Percentiles rank a stretch among this genome's conserved stretches.
Evolutionary conservation across 2,329 filamentous ascomycete genomes (phyloP).

Genomic region (Ramularia collo-cygni): DNA sequence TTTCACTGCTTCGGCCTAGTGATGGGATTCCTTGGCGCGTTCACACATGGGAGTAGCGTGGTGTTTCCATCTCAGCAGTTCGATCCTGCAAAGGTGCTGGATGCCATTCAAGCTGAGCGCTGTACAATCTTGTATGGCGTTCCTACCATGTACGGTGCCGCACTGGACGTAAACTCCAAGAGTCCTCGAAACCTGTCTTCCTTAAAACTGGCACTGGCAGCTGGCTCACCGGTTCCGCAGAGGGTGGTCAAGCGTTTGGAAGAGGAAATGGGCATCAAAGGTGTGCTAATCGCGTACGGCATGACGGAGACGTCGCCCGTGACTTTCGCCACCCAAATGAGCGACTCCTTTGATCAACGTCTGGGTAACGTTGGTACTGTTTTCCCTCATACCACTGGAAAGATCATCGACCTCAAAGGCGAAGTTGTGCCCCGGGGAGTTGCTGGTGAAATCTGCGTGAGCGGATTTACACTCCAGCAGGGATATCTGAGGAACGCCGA

Average conservation of each 20-base stretch:
- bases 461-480: conserved; percentile 66
- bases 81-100: conserved; percentile 19
- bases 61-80: conserved; percentile 72
- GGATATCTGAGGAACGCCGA: conserved; percentile 61
- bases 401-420: conserved; percentile 63
- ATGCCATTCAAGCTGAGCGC: conserved; percentile 41
- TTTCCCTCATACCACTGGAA: conserved; percentile 66
- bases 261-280: conserved; percentile 64
- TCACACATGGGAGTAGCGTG: conserved; percentile 55
- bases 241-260: conserved; percentile 66
- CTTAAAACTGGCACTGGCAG: conserved; percentile 51
- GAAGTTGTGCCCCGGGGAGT: conserved; percentile 60
- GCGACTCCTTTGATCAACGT: conserved; percentile 58
- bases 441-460: conserved; percentile 68
- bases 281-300: conserved; percentile 54
- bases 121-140: conserved; percentile 72
- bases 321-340: conserved; percentile 26
- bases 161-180: conserved; percentile 23
- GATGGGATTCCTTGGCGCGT: conserved; percentile 22
- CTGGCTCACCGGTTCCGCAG: conserved; percentile 67
- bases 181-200: conserved; percentile 19
- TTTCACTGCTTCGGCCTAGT: conserved; percentile 85
- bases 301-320: conserved; percentile 59
- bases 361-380: conserved; percentile 68
- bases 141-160: conserved; percentile 74